Conservation (phyloP, 2,329 filamentous ascomycete genomes). For the Stachybotrys elegans region DNA sequence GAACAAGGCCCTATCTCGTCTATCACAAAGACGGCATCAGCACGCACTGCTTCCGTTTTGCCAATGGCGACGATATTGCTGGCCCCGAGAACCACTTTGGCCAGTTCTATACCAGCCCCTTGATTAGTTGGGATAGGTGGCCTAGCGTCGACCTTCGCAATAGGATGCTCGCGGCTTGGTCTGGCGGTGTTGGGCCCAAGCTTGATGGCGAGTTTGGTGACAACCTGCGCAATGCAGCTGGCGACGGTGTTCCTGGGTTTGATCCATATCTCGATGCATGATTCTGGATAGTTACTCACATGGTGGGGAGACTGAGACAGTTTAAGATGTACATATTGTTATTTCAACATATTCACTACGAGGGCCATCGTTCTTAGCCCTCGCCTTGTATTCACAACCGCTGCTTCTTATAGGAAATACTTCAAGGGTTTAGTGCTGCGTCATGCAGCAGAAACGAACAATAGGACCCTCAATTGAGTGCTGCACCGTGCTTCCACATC, state of each 20-base stretch:
- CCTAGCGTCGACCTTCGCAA: constrained; percentile 15
- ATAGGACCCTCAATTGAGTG: too few relatives aligned
- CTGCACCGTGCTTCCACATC: too few relatives aligned
- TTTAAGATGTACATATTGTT: too few relatives aligned
- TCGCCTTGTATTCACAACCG: too few relatives aligned
- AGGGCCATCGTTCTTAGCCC: too few relatives aligned
- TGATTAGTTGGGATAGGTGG: constrained; percentile 24
- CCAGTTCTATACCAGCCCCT: constrained; percentile 16
- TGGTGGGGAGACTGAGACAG: too few relatives aligned
- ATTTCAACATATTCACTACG: too few relatives aligned
- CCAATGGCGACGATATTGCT: constrained; percentile 17
- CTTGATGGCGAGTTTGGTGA: constrained; percentile 21
- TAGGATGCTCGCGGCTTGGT: constrained; percentile 19
- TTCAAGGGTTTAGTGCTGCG: too few relatives aligned
- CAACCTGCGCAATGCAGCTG: constrained; percentile 16
- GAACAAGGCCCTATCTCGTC: constrained; percentile 15
- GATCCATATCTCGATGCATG: constrained; percentile 18
- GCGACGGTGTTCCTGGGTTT: constrained; percentile 19
- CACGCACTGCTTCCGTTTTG: constrained; percentile 25
- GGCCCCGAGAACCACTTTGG: constrained; percentile 20
- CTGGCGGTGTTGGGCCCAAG: constrained; percentile 22
- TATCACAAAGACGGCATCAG: constrained; percentile 24
- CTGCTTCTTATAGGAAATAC: too few relatives aligned
- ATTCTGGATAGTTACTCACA: too few relatives aligned
- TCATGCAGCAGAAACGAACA: too few relatives aligned